phyloP scores from a whole-genome alignment of 768 basidiomycete species.

The Boletus sp. region DNA sequence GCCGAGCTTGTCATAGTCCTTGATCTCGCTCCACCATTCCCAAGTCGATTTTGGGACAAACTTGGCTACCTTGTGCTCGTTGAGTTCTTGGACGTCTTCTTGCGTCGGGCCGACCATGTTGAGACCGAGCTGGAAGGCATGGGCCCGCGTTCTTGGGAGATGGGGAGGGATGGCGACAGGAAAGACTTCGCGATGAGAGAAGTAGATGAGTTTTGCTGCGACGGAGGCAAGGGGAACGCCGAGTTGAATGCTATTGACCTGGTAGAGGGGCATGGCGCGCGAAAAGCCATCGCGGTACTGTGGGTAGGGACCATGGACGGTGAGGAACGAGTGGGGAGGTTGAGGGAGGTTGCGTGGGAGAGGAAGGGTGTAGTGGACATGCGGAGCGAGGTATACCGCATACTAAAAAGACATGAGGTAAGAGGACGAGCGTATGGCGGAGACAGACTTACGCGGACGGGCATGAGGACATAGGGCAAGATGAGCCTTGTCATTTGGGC shows the following conservation, averaged over 20 bases:
- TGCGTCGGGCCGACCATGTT: conserved; percentile 42
- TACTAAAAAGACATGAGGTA: conserved; percentile 38
- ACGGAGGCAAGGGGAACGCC: conserved; percentile 45
- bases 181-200: conserved; percentile 51
- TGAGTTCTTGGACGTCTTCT: conserved; percentile 60
- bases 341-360: conserved; percentile 25
- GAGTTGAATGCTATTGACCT: conserved; percentile 26
- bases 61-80: conserved; percentile 39
- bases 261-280: conserved; percentile 27
- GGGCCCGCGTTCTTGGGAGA: conserved; percentile 31
- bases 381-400: conserved; percentile 55
- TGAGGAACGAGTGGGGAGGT: conserved; percentile 29
- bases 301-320: conserved; percentile 47
- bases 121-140: conserved; percentile 26
- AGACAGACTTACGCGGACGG: conserved; percentile 40
- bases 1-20: conserved; percentile 16
- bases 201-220: conserved; percentile 62
- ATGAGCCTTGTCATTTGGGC: conserved; percentile 32
- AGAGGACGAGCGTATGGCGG: neutral
- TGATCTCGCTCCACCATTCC: conserved; percentile 24
- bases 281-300: conserved; percentile 40
- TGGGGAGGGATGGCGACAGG: conserved; percentile 42
- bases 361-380: conserved; percentile 57
- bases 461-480: conserved; percentile 46
- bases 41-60: conserved; percentile 14